Evolutionary conservation across 805 yeast genomes (phyloP).

Genomic region (Candida lessepsii): DNA sequence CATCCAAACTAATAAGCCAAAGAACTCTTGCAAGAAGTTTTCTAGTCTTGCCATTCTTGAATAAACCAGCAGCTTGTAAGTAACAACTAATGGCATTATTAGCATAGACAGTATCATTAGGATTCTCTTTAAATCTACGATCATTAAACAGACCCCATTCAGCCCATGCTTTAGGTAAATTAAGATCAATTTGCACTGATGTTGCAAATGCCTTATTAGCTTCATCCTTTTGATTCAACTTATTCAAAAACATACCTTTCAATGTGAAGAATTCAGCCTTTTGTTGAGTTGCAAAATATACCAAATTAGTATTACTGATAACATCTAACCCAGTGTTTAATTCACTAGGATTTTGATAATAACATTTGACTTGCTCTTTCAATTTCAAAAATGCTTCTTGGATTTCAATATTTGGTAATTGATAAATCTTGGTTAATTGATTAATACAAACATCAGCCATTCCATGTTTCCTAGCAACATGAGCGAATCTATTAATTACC

Average conservation of each 20-base stretch:
- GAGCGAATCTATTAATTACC: conserved; percentile 97
- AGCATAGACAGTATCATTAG: conserved; percentile 77
- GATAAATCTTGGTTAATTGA: conserved; percentile 90
- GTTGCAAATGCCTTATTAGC: conserved; percentile 98
- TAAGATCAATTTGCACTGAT: conserved; percentile 93
- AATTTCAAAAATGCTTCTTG: conserved; percentile 96
- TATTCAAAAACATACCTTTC: conserved; percentile 97
- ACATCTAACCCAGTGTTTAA: conserved; percentile 94
- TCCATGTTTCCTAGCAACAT: conserved; percentile 94
- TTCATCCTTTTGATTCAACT: conserved; percentile 84
- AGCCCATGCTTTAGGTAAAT: conserved; percentile 98
- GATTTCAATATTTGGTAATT: conserved; percentile 94
- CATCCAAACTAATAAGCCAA: conserved; percentile 93
- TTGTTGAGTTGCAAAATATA: conserved; percentile 94
- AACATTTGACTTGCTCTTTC: conserved; percentile 97
- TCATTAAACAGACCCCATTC: conserved; percentile 99
- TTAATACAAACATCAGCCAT: conserved; percentile 96
- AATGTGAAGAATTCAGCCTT: conserved; percentile 97
- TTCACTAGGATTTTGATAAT: conserved; percentile 88
- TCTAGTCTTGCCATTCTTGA: conserved; percentile 89
- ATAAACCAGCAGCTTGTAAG: conserved; percentile 95
- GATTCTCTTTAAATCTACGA: conserved; percentile 78
- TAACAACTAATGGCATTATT: conserved; percentile 94
- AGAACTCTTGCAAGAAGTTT: conserved; percentile 82
- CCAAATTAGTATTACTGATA: conserved; percentile 92